Evolutionary conservation across 345 rosid species (phyloP), one percentile per base, ranked within the genome.

Genomic region (Streptanthus diversifolius): DNA sequence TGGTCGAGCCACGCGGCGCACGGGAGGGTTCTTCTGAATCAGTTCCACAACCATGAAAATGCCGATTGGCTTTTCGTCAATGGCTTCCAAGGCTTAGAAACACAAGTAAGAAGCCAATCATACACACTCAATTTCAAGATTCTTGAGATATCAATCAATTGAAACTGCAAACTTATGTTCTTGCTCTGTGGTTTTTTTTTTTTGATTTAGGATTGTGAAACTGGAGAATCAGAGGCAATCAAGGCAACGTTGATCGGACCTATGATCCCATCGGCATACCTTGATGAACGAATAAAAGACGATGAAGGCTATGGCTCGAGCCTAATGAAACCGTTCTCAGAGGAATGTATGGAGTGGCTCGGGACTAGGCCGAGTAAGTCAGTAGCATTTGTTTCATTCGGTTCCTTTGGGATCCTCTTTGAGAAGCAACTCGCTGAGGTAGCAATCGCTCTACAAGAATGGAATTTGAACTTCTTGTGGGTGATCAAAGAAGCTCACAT

Each of bases 171-270:
- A n/a, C n/a, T n/a, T n/a, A n/a, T n/a, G n/a, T n/a, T n/a, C n/a
- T n/a, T n/a, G n/a, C n/a, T n/a, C n/a, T n/a, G n/a, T n/a, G n/a
- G n/a, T n/a, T n/a, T n/a, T n/a, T n/a, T n/a, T n/a, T n/a, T n/a
- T n/a, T n/a, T n/a, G n/a, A n/a, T n/a, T n/a, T 55, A 55, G 72
- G 65, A 85, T 85, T 84, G 81, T 54, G 86, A 76, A 30, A 70
- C 8, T 73, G 76, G 76, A 8, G 76, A 82, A 41, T 71, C 82
- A 1, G 79, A 77, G 52, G 74, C 83, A 9, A 86, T 90, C 85
- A 86, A 70, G 0, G 90, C 75, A n/a, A 86, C 84, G 59, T 66
- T 88, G 75, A 85, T 90, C 0, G 97, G 93, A 21, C 97, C 92
- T 0, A 83, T 86, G 97, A 82, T 86, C 15, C 97, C 96, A 19